A percentile compares a stretch with the other conserved stretches of the same genome.
Conservation (phyloP, 1,284 basidiomycete genomes). For the Gymnopus androsaceus region DNA sequence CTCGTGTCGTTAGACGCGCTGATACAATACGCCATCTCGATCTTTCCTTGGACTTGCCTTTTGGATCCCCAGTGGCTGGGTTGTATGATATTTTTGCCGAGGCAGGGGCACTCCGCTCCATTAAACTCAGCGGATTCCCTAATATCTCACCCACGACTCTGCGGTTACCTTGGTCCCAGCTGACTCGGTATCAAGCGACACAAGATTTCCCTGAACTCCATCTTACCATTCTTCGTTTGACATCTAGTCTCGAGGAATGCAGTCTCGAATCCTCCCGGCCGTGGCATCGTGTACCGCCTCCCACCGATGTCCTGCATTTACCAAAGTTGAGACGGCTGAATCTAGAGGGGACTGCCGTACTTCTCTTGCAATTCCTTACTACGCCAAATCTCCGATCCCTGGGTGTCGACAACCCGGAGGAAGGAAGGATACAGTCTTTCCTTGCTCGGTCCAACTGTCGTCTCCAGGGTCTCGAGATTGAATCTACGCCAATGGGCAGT, state of each 20-base stretch:
- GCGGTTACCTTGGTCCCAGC: not conserved
- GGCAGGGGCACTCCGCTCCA: not conserved
- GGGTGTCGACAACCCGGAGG: not conserved
- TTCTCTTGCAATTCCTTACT: not conserved
- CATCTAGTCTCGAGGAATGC: not conserved
- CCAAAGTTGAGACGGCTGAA: not conserved
- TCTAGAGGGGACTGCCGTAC: not conserved
- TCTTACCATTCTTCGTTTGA: not conserved
- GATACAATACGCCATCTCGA: not conserved
- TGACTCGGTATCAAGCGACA: not conserved
- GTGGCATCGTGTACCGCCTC: not conserved
- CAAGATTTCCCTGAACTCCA: conserved; percentile 1
- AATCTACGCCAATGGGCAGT: not conserved
- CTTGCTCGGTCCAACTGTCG: not conserved
- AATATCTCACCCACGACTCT: not conserved
- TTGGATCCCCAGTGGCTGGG: not conserved
- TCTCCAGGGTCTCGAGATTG: not conserved
- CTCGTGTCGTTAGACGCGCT: not conserved
- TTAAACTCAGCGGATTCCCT: conserved; percentile 1
- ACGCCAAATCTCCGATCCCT: not conserved
- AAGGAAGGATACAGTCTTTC: not conserved
- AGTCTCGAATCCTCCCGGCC: not conserved
- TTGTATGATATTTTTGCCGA: not conserved
- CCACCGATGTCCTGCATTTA: not conserved
- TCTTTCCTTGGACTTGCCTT: not conserved